phyloP scores from a whole-genome alignment of 805 yeast genomes.

The Starmerella tilneyi region DNA sequence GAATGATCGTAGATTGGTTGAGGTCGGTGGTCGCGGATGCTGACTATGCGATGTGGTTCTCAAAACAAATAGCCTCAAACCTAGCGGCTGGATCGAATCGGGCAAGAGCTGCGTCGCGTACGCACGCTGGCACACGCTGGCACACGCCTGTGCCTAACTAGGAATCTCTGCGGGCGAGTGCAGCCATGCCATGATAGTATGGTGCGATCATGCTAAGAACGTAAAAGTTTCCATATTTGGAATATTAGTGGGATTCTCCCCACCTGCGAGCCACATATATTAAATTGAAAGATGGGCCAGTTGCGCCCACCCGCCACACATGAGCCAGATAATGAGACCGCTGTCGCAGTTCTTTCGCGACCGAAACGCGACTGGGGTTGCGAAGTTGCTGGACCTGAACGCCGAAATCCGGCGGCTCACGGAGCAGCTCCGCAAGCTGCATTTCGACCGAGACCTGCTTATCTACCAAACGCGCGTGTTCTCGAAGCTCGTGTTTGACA shows the following conservation, averaged over 20 bases:
- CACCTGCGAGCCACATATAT: neutral
- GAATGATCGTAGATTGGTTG: neutral
- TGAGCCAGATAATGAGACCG: neutral
- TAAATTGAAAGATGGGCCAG: no score
- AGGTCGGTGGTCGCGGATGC: neutral
- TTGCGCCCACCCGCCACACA: no score
- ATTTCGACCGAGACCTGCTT: neutral
- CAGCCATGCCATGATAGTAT: neutral
- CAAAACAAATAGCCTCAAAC: neutral
- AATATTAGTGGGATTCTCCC: no score
- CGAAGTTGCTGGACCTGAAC: slow-evolving; percentile 2
- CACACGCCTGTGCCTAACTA: no score
- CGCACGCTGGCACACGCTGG: no score
- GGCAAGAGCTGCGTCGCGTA: neutral
- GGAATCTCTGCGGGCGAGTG: no score
- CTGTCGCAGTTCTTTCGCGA: neutral
- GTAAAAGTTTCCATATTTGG: neutral
- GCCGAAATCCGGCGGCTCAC: slow-evolving; percentile 1
- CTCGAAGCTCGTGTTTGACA: slow-evolving; percentile 11
- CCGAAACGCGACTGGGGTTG: neutral
- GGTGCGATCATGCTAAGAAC: neutral
- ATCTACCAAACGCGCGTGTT: slow-evolving; percentile 4
- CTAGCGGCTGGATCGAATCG: neutral
- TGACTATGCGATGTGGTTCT: slow-evolving; percentile 4
- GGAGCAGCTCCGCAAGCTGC: neutral